Evolutionary conservation across 2,329 filamentous ascomycete species (phyloP).

Genomic region (Nothophoma quercina): DNA sequence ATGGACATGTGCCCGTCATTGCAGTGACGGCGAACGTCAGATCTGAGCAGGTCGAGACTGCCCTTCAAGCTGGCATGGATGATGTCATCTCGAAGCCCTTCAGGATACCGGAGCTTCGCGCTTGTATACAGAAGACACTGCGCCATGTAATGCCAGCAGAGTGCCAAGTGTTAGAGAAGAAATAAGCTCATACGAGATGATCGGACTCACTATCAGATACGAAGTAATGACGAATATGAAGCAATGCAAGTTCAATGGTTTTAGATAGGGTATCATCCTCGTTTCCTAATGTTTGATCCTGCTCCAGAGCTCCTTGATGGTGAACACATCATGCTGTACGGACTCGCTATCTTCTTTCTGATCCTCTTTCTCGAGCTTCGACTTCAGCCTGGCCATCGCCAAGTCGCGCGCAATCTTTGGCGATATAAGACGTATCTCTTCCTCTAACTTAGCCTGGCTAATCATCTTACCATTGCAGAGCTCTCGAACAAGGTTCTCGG

Average conservation of each 20-base stretch:
- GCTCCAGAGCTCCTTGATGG: constrained; percentile 19
- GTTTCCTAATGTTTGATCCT: constrained; percentile 13
- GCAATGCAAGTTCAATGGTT: background rate
- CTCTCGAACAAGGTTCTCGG: constrained; percentile 12
- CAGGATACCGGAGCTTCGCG: constrained; percentile 37
- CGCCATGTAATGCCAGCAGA: background rate
- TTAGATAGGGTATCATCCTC: background rate
- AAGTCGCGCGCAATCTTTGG: constrained; percentile 20
- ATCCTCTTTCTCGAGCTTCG: constrained; percentile 16
- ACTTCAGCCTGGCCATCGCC: constrained; percentile 13
- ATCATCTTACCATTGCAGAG: constrained; percentile 21
- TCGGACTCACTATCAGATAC: too few relatives aligned
- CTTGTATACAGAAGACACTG: constrained; percentile 30
- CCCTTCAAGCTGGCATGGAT: constrained; percentile 45
- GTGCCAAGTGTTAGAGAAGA: too few relatives aligned
- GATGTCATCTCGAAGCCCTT: constrained; percentile 80
- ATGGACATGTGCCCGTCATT: constrained; percentile 40
- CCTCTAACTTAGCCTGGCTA: constrained; percentile 18
- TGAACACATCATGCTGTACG: constrained; percentile 16
- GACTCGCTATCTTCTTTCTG: constrained; percentile 20
- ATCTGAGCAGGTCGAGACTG: constrained; percentile 39
- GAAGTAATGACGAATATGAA: too few relatives aligned
- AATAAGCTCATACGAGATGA: too few relatives aligned
- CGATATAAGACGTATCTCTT: constrained; percentile 17
- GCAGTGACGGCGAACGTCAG: constrained; percentile 48